phyloP scores from a whole-genome alignment of 495 filamentous ascomycete genomes.

The Penicilliopsis zonata region DNA sequence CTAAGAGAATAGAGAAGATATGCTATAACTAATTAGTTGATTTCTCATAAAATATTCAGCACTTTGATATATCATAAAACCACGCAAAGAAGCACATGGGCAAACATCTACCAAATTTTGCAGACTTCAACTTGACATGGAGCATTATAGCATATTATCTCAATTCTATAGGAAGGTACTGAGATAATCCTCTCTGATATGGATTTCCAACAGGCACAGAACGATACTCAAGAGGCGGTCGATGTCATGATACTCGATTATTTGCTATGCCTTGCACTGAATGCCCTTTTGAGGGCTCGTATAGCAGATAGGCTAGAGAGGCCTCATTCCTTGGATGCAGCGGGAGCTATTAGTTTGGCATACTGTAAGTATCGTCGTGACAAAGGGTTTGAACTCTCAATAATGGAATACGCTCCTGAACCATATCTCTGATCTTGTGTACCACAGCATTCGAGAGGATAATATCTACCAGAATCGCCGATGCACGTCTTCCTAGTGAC shows the following conservation, averaged over 20 bases:
- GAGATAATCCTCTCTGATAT: not conserved
- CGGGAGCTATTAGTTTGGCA: not conserved
- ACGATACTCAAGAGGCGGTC: conserved; percentile 24
- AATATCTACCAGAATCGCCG: conserved; percentile 1
- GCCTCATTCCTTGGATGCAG: conserved; percentile 4
- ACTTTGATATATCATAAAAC: too few relatives aligned
- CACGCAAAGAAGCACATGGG: too few relatives aligned
- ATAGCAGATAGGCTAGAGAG: conserved; percentile 2
- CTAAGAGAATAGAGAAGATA: too few relatives aligned
- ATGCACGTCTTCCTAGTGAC: conserved; percentile 9
- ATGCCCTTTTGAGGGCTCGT: conserved; percentile 12
- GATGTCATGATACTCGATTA: conserved; percentile 45
- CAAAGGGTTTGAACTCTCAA: not conserved
- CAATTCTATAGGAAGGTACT: too few relatives aligned
- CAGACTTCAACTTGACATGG: too few relatives aligned
- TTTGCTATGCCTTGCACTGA: conserved; percentile 30
- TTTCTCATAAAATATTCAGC: too few relatives aligned
- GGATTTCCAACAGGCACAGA: conserved; percentile 4
- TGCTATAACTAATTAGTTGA: too few relatives aligned
- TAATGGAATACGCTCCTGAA: not conserved
- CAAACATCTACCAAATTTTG: too few relatives aligned
- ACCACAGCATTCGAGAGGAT: conserved; percentile 5
- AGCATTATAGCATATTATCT: too few relatives aligned
- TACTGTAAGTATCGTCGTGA: not conserved
- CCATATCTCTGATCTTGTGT: not conserved